These are phyloP conservation scores for Galerina sulciceps DNA, from an alignment of 768 basidiomycete genomes.

Conservation along the genomic window DNA sequence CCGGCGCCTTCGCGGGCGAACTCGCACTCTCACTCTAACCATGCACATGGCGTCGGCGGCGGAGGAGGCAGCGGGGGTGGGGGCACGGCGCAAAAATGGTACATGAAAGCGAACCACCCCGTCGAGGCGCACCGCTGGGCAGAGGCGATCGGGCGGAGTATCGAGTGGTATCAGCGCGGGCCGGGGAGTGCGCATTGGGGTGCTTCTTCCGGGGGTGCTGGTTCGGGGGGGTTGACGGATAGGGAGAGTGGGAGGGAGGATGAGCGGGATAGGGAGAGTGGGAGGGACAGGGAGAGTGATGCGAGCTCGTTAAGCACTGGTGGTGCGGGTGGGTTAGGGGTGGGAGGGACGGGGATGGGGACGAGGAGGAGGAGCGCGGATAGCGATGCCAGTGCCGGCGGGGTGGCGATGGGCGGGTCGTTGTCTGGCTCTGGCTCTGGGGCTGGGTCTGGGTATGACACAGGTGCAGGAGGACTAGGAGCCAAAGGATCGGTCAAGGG, in stretches of 20 bases:
- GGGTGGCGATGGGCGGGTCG: too few species aligned
- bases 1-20: too few species aligned
- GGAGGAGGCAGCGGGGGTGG: too few species aligned
- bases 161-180: slow-evolving; percentile 53
- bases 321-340: background rate
- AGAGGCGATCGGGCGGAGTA: slow-evolving; percentile 70
- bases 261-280: slow-evolving; percentile 45
- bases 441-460: too few species aligned
- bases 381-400: too few species aligned
- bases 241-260: slow-evolving; percentile 36
- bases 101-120: slow-evolving; percentile 83
- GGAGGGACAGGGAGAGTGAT: slow-evolving; percentile 3
- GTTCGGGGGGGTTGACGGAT: slow-evolving; percentile 39
- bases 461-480: too few species aligned
- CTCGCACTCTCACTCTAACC: background rate
- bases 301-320: background rate
- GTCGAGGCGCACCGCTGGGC: slow-evolving; percentile 91
- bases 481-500: too few species aligned
- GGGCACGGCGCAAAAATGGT: slow-evolving; percentile 66
- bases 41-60: slow-evolving; percentile 36
- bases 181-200: too few species aligned
- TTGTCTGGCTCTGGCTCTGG: too few species aligned
- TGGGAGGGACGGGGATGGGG: background rate
- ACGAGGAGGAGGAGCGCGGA: background rate
- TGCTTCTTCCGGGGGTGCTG: too few species aligned